Evolutionary conservation across 148 eudicot species (phyloP), one percentile per base, ranked within the genome.

Genomic region (Persicaria tinctoria): DNA sequence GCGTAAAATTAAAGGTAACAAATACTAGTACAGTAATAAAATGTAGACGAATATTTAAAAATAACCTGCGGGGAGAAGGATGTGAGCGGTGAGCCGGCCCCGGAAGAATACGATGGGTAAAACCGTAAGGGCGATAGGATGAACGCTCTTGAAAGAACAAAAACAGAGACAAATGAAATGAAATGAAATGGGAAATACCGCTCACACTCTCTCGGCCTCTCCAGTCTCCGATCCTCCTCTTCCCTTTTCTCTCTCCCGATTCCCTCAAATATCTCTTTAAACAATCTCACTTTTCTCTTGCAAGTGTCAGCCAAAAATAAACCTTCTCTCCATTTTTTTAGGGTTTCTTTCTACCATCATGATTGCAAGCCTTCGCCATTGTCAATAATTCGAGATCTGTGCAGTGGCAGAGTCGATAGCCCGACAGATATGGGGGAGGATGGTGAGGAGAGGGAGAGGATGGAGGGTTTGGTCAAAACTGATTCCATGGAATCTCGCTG

Each of bases 401-500:
- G 18, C 70, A 66, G 47, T 66, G 7, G 70, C 70, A 66, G 47
- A 66, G 70, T 41, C 17, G 64, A 55, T 18, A 14, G 18, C n/a
- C 17, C 60, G 16, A 13, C 13, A 41, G 70, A 66, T 66, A 84
- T 77, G 83, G 74, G 74, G 74, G 86, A 85, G 46, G 78, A 83
- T n/a, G 86, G 85, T 77, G 86, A 84, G 71, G 90, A 86, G 79
- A 86, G 87, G 68, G 81, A 74, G 76, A 87, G 87, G 1, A 50
- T 83, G 44, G 81, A 76, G 77, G 84, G 87, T 1, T 71, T 85
- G 44, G 68, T 85, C 5, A 89, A 90, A 11, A 83, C 85, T 74
- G 97, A 91, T 79, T 93, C 98, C 41, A 77, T 86, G 85, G 97
- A 91, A 55, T 91, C 91, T 0, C 84, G 80, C 47, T 89, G 95